Percentiles rank a stretch among this genome's conserved stretches.
These are phyloP conservation scores for Venturia pyrina DNA, from an alignment of 2,329 filamentous ascomycete genomes.

Conservation along the genomic window DNA sequence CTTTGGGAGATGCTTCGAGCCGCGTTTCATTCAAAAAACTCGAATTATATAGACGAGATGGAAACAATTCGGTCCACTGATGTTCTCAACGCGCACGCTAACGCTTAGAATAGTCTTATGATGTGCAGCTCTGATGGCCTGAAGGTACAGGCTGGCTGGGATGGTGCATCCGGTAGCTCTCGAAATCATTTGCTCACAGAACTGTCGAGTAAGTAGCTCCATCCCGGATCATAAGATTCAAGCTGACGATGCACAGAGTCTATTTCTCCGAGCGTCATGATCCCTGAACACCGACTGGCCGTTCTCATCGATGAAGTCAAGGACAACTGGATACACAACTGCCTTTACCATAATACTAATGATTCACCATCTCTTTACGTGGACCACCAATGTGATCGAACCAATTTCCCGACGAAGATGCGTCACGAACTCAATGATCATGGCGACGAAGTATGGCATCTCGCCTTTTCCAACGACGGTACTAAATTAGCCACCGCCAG, in stretches of 20 bases:
- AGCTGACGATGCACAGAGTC: conserved; percentile 45
- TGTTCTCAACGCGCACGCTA: background rate
- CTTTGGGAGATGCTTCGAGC: background rate
- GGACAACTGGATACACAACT: conserved; percentile 68
- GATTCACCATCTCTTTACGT: conserved; percentile 75
- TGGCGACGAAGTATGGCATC: conserved; percentile 78
- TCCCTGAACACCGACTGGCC: conserved; percentile 82
- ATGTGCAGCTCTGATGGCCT: conserved; percentile 83
- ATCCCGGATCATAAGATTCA: background rate
- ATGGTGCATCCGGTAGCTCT: conserved; percentile 67
- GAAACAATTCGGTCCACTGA: background rate
- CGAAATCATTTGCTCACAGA: conserved; percentile 67
- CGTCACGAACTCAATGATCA: conserved; percentile 63
- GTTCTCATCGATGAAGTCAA: conserved; percentile 76
- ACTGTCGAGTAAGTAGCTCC: conserved; percentile 58
- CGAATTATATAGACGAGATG: background rate
- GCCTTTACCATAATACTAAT: conserved; percentile 79
- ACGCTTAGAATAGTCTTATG: conserved; percentile 51
- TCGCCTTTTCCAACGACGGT: conserved; percentile 84
- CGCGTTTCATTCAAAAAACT: too few species aligned
- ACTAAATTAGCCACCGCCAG: conserved; percentile 74
- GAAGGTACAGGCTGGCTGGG: conserved; percentile 69
- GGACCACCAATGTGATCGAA: conserved; percentile 74
- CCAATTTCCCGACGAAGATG: conserved; percentile 66
- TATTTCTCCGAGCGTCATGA: conserved; percentile 94